These are phyloP conservation scores for Fusarium pseudoanthophilum DNA, from an alignment of 2,329 filamentous ascomycete genomes.

Conservation along the genomic window DNA sequence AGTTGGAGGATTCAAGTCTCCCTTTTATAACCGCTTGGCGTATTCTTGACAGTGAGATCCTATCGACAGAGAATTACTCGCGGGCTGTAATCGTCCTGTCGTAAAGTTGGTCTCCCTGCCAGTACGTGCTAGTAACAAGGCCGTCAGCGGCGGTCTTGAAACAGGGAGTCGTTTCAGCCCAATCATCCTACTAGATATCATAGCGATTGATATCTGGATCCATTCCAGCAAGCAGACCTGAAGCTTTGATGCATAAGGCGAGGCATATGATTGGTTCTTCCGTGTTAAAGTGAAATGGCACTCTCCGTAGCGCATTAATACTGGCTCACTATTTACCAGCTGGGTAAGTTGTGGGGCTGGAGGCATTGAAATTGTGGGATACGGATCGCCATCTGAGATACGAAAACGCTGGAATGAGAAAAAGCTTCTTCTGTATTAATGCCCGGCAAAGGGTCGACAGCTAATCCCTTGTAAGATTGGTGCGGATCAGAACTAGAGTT, in stretches of 20 bases:
- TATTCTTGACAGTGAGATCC: too few species aligned
- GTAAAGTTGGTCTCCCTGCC: fast-evolving
- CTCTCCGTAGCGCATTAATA: background rate
- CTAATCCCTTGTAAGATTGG: too few species aligned
- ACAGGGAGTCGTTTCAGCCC: background rate
- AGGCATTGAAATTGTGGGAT: background rate
- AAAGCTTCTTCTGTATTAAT: background rate
- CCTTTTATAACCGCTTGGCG: too few species aligned
- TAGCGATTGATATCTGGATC: background rate
- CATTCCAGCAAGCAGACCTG: fast-evolving
- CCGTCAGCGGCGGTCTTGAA: background rate
- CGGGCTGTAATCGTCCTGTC: background rate
- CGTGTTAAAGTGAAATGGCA: background rate
- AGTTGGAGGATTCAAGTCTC: too few species aligned
- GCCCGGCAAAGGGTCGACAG: too few species aligned
- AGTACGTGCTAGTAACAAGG: background rate
- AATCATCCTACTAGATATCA: background rate
- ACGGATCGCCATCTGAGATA: background rate
- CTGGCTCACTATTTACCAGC: too few species aligned
- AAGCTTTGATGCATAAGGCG: background rate
- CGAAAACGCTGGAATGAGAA: background rate
- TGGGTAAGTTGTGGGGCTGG: background rate
- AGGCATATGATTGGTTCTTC: background rate
- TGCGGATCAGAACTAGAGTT: too few species aligned
- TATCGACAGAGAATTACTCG: fast-evolving